Conservation (phyloP, 2,329 filamentous ascomycete genomes). For the Ceratocystiopsis brevicomis region DNA sequence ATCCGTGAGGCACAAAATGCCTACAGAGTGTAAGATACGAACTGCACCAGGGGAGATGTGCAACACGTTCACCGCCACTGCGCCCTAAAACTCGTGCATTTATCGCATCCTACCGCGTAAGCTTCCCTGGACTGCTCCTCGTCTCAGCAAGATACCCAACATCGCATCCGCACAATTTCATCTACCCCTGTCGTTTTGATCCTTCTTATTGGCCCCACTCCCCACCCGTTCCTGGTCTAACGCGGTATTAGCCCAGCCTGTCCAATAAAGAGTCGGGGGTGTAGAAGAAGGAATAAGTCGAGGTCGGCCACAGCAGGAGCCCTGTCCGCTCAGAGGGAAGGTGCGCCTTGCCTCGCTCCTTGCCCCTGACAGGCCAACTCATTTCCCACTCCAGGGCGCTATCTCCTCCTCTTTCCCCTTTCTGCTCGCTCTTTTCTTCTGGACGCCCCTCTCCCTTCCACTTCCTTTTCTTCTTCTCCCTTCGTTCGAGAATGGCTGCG, state of each 20-base stretch:
- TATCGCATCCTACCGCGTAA: too few relatives aligned
- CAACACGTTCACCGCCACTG: too few relatives aligned
- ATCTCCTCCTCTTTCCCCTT: background rate
- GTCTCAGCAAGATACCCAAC: too few relatives aligned
- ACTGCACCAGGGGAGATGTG: too few relatives aligned
- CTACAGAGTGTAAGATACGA: too few relatives aligned
- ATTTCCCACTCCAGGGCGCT: background rate
- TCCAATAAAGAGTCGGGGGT: background rate
- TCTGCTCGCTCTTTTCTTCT: slow-evolving; percentile 1
- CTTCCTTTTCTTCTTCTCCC: background rate
- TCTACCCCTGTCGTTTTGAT: background rate
- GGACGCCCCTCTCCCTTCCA: background rate
- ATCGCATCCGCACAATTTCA: too few relatives aligned
- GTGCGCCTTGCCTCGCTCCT: background rate
- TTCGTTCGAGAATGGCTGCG: slow-evolving; percentile 1
- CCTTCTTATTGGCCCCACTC: slow-evolving; percentile 2
- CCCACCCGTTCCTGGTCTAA: slow-evolving; percentile 2
- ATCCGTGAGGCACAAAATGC: too few relatives aligned
- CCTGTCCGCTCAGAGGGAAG: background rate
- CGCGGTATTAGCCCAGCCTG: background rate
- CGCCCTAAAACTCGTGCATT: too few relatives aligned
- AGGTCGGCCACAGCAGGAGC: too few relatives aligned
- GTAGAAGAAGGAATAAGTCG: background rate
- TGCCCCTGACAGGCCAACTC: background rate
- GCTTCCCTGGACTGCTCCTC: too few relatives aligned